Evolutionary conservation across 78 protist genomes (phyloP).

Genomic region (Salpingoeca rosetta): DNA sequence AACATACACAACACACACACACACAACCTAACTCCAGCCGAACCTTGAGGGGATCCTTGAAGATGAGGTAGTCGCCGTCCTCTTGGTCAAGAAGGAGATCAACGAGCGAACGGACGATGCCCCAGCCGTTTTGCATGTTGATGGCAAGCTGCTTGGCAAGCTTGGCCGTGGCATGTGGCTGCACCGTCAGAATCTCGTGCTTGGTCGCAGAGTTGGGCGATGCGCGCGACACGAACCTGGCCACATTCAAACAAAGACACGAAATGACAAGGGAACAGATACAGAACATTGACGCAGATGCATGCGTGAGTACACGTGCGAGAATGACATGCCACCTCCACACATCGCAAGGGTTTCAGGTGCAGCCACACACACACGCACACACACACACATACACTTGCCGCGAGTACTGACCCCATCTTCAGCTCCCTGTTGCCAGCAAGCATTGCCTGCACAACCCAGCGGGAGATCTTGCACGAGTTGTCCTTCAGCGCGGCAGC

Average conservation of each 20-base stretch:
- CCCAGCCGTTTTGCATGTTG: constrained; percentile 57
- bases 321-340: no score
- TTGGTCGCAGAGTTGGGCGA: neutral
- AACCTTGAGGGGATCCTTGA: constrained; percentile 62
- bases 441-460: no score
- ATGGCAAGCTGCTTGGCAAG: constrained; percentile 53
- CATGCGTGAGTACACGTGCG: no score
- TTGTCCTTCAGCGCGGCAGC: constrained; percentile 76
- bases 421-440: no score
- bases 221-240: constrained; percentile 33
- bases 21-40: no score
- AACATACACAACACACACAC: neutral
- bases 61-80: constrained; percentile 68
- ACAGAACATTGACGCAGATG: no score
- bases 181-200: constrained; percentile 52
- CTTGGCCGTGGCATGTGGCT: constrained; percentile 33
- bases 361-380: no score
- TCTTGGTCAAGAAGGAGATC: neutral
- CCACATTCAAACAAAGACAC: neutral
- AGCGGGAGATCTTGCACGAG: constrained; percentile 35
- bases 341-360: no score
- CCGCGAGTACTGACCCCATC: no score
- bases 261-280: no score
- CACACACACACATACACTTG: no score
- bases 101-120: constrained; percentile 10